Base-by-base conservation (phyloP, 179 eudicot species). In the Vitellaria paradoxa region DNA sequence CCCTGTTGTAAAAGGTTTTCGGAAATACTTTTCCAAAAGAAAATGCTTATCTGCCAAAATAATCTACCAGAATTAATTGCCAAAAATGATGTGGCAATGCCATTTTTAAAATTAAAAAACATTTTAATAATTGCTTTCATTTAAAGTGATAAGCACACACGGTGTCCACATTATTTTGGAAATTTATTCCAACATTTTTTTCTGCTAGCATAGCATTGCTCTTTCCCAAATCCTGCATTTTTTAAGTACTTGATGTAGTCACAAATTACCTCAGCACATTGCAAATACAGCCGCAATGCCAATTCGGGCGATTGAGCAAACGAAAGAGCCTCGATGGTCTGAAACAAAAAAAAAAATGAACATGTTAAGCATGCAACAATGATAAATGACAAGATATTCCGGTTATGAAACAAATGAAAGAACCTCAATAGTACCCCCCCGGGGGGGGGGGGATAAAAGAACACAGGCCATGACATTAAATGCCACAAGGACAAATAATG, bases 251-350 rank as follows among this genome's bases (percentile, higher is more conserved):
- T 21, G 13, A 65, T 59, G 70, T 68, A 77, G 69, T 47, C 53
- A 5, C 56, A 50, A 20, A 13, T 65, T 86, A 96, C 99, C 98
- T 96, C 99, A 82, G 99, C 99, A 81, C 98, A 92, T 79, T 87
- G 96, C 82, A 96, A 87, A 82, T 92, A 94, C 60, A 96, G 87
- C 87, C 93, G 84, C 80, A 96, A 81, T 75, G 99, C 97, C 79
- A 94, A 87, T 84, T 96, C 99, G 74, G 99, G 91, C 75, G 90
- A 92, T 57, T 93, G 94, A 81, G 88, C 88, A 47, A 68, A 75
- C 75, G 94, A 87, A 75, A 96, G 87, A 55, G 90, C 88, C 77
- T 96, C 98, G 65, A 96, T 85, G 76, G 84, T 87, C 99, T 96
- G 95, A 82, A 85, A 85, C 42, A 73, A 81, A 56, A 69, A 81